Base-by-base conservation (phyloP, 2,329 filamentous ascomycete species). In the Pleomassaria siparia region DNA sequence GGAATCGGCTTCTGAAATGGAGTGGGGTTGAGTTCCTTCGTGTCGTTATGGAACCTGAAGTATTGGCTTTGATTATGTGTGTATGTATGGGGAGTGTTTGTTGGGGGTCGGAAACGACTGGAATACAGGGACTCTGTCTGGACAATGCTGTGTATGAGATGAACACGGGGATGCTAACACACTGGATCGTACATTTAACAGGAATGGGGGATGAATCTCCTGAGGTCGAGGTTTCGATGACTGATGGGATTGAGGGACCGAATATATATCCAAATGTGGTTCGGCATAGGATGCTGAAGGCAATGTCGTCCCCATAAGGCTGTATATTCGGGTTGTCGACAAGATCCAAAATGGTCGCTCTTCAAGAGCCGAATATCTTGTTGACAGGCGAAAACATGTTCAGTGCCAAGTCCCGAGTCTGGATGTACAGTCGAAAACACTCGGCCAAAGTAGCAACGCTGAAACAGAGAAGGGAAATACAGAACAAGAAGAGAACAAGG, bases 401-500 rank as follows among this genome's bases (percentile, higher is more conserved):
- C 13, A 18, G 29, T 13, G n/a, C 18, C n/a, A 35, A n/a, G 11
- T 20, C n/a, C 25, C 40, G 25, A 32, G 33, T 10, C 20, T 26
- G 24, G 12, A n/a, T 18, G 32, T 37, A 44, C 29, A 26, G 4
- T n/a, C 43, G 50, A 21, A 50, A 35, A 18, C 51, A 36, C 49
- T 58, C 55, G 36, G 52, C 44, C 53, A 59, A 44, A 44, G 62
- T 57, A 47, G 60, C 58, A 54, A 64, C 59, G 49, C 54, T 62
- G 47, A 64, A 51, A 48, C 52, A 62, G 43, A 63, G 44, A 40
- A 62, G 37, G 46, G 62, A 44, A 58, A 68, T 30, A 61, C 42
- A 66, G 43, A 63, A 63, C 35, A 64, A 64, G 22, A 41, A 25
- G 61, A 65, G 63, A 66, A 71, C 67, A 62, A 63, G 54, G 59